Base-by-base conservation (phyloP, 768 basidiomycete species). In the Russula ochroleuca region DNA sequence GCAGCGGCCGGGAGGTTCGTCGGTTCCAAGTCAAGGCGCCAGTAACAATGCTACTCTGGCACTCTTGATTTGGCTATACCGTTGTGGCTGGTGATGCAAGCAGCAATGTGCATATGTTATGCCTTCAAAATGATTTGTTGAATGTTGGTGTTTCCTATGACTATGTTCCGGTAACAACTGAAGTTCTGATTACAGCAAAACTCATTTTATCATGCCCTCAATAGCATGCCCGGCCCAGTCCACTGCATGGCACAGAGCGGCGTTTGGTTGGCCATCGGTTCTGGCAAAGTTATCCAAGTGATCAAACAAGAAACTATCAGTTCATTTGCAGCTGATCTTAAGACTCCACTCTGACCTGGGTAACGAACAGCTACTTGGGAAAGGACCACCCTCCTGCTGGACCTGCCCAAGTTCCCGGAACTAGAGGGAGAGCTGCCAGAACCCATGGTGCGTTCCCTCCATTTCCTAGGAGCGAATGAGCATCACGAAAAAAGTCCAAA, bases 241-340 rank as follows among this genome's bases (percentile, higher is more conserved):
- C 47, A 59, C 15, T 38, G 57, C 23, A 49, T 49, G 2, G 35
- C 33, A n/a, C 47, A 58, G 23, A 58, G 48, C 9, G 35, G 57
- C 6, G 4, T 35, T 11, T 25, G n/a, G 47, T 19, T 58, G 10
- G 57, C 57, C 14, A 58, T 58, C 10, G 21, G 57, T 6, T 58
- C 47, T 0, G 57, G 57, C 0, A 58, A 58, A 17, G 37, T 25
- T 28, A 47, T 58, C 3, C 47, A 58, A 6, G 15, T 58, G 11
- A 38, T 58, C 10, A 58, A 58, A 14, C 57, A 58, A 49, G 57
- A 23, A 28, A 58, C 57, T 14, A 49, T 59, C 6, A 47, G 57
- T 49, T n/a, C 19, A 19, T 57, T 57, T 25, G 8, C 19, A n/a
- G 2, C 4, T 9, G n/a, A 19, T 33, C 2, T n/a, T 15, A 8